A percentile compares a stretch with the other conserved stretches of the same genome.
Evolutionary conservation across 108 stramenopile genomes (phyloP).

Genomic region (Discostella pseudostelligera): DNA sequence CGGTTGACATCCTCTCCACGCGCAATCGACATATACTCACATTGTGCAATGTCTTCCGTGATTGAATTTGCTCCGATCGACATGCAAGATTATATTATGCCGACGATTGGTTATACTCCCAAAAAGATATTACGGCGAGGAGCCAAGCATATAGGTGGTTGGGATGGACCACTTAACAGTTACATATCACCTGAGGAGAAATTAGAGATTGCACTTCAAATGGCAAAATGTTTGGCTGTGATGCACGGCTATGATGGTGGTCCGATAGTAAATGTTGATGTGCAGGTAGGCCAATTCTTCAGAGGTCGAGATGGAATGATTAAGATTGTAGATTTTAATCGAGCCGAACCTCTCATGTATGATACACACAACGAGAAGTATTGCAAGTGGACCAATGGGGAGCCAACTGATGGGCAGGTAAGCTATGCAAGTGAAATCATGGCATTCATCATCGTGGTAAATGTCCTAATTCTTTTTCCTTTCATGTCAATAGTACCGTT

Average conservation of each 20-base stretch:
- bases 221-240: slow-evolving; percentile 49
- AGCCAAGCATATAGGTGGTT: slow-evolving; percentile 6
- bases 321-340: slow-evolving; percentile 84
- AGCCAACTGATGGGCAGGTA: slow-evolving; percentile 24
- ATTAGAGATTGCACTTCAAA: slow-evolving; percentile 51
- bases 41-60: slow-evolving; percentile 60
- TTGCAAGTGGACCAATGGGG: slow-evolving; percentile 63
- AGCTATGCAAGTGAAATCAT: background rate
- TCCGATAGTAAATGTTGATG: slow-evolving; percentile 71
- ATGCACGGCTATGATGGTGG: slow-evolving; percentile 67
- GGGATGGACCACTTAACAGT: slow-evolving; percentile 38
- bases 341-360: slow-evolving; percentile 68
- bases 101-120: slow-evolving; percentile 31
- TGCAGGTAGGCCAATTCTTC: slow-evolving; percentile 65
- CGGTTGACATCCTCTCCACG: slow-evolving; percentile 59
- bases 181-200: slow-evolving; percentile 51
- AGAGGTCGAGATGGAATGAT: slow-evolving; percentile 41
- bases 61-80: slow-evolving; percentile 56
- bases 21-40: slow-evolving; percentile 71
- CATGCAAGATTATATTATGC: slow-evolving; percentile 47
- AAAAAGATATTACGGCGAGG: slow-evolving; percentile 5
- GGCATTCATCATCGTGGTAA: background rate
- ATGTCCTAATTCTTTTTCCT: background rate
- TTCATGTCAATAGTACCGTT: slow-evolving; percentile 31
- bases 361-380: slow-evolving; percentile 50